Percentiles rank a stretch among this genome's conserved stretches.
Conservation (phyloP, 345 rosid genomes). For the Mangifera indica region DNA sequence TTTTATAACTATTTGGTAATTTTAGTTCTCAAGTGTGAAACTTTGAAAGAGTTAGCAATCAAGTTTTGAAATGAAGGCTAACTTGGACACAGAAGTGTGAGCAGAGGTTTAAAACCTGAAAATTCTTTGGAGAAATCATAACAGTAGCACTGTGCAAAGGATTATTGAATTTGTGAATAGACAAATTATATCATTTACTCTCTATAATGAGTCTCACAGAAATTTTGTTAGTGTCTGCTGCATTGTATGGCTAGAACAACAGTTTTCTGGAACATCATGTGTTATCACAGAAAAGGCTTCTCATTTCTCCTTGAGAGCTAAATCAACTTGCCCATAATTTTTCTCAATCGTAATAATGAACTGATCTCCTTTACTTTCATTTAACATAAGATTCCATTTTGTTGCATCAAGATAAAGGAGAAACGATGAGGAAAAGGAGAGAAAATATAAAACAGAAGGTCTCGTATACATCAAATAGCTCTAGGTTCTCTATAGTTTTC, state of each 20-base stretch:
- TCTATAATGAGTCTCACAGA: background rate
- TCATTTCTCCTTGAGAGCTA: background rate
- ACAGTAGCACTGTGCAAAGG: constrained; percentile 2
- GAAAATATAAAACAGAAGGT: background rate
- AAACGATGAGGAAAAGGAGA: background rate
- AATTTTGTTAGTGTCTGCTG: background rate
- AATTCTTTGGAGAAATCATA: constrained; percentile 12
- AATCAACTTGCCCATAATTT: background rate
- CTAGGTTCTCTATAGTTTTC: background rate
- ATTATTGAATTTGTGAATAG: constrained; percentile 1
- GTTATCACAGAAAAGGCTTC: background rate
- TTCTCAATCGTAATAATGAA: background rate
- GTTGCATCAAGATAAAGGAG: background rate
- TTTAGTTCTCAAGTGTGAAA: background rate
- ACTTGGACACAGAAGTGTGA: background rate
- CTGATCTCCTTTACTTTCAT: background rate
- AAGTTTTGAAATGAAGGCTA: too few species aligned
- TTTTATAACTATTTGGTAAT: constrained; percentile 33
- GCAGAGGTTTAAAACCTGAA: background rate
- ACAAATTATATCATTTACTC: background rate
- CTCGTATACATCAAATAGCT: background rate
- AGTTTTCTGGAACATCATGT: background rate
- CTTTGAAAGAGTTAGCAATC: background rate
- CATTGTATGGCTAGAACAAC: background rate
- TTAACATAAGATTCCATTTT: background rate